These are phyloP conservation scores for Dothideomycetes sp. DNA, from an alignment of 2,329 filamentous ascomycete genomes.

Conservation along the genomic window DNA sequence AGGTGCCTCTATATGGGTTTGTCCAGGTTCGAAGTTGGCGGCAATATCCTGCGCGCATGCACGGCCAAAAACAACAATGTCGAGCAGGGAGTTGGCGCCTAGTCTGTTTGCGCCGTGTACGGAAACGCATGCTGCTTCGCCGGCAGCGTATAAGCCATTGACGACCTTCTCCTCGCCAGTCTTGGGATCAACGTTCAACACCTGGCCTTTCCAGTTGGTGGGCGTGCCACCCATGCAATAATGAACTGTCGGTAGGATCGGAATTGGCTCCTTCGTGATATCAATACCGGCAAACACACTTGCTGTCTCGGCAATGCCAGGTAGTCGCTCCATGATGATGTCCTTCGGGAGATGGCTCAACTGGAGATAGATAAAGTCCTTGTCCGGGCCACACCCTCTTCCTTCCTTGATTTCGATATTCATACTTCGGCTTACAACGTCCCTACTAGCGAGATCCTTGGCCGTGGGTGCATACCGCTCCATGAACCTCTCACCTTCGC, in stretches of 20 bases:
- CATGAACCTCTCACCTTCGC: conserved; percentile 98
- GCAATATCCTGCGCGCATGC: conserved; percentile 33
- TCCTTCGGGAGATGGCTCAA: conserved; percentile 36
- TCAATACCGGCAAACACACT: conserved; percentile 39
- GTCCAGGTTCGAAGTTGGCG: conserved; percentile 26
- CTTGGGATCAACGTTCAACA: conserved; percentile 26
- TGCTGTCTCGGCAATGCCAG: conserved; percentile 41
- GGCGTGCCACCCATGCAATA: conserved; percentile 42
- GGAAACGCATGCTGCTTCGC: conserved; percentile 38
- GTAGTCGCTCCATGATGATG: conserved; percentile 35
- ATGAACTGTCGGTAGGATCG: conserved; percentile 40
- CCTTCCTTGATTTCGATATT: conserved; percentile 39
- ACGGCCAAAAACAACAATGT: conserved; percentile 40
- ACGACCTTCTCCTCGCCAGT: conserved; percentile 29
- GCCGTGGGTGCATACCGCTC: conserved; percentile 95
- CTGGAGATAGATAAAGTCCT: conserved; percentile 38
- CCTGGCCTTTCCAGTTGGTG: conserved; percentile 38
- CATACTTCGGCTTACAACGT: conserved; percentile 80
- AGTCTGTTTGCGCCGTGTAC: conserved; percentile 39
- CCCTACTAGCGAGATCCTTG: conserved; percentile 92
- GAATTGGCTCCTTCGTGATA: conserved; percentile 38
- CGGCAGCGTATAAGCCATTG: conserved; percentile 36
- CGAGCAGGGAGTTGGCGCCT: conserved; percentile 38
- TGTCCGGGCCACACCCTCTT: conserved; percentile 32
- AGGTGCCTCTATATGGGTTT: conserved; percentile 23